Evolutionary conservation across 1,139 yeast species (phyloP), one percentile per base, ranked within the genome.

Genomic region (Eremothecium coryli): DNA sequence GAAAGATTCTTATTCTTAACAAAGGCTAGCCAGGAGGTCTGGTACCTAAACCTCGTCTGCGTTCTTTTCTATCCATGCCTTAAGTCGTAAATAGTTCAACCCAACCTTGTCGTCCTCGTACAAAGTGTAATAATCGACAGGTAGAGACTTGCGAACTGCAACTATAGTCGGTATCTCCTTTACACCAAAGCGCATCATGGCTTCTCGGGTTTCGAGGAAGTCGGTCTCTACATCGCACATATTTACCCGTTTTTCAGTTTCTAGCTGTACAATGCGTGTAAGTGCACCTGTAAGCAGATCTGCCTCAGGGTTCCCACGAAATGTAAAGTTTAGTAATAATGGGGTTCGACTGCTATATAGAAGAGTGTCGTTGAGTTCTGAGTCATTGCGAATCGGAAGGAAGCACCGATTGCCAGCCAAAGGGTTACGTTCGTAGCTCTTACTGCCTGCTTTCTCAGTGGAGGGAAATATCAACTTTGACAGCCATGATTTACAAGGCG

Each of bases 151-250:
- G 41, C 71, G 64, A 35, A 82, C 65, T 17, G 82, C 73, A 2
- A 84, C 76, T 6, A 84, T 61, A 0, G 78, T 68, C 2, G 94
- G 94, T 4, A 82, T 64, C 31, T 65, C 60, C 20, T 62, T 66
- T 12, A 81, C 59, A 1, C 58, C 73, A 50, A 79, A 82, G 27
- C 76, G 68, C 25, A 67, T 55, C 58, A 75, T 59, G 34, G 82
- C 58, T 11, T 73, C 82, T 36, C 70, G 65, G 10, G 78, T 76
- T 3, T 72, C 85, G 8, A 69, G 68, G 38, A 73, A 72, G 46
- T 81, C 90, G 28, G 76, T 67, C 47, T 81, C 79, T 15, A 82
- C 68, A 51, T 80, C 86, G 11, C 77, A 90, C 57, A 76, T 62
- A 43, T 74, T 73, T 28, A 81, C 68, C 23, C 58, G 56, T 47